phyloP scores from a whole-genome alignment of 1,284 basidiomycete species.

The Waitea zeae region DNA sequence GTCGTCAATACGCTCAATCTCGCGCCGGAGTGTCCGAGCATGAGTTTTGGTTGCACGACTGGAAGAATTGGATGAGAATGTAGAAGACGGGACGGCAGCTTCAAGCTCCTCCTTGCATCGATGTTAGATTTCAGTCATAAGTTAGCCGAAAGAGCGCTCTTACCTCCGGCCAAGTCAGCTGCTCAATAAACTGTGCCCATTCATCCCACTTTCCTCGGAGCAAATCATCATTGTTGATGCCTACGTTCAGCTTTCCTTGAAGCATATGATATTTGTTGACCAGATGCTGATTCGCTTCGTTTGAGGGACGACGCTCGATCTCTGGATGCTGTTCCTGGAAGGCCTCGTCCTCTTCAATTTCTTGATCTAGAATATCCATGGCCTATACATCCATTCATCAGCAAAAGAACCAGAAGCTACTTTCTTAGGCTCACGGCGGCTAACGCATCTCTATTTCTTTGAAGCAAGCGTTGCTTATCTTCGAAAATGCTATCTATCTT shows the following conservation, averaged over 20 bases:
- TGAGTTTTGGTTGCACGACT: conserved; percentile 33
- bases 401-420: neutral
- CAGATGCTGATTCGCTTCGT: conserved; percentile 64
- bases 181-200: conserved; percentile 60
- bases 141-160: conserved; percentile 5
- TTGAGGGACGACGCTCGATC: no score
- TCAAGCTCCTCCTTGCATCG: conserved; percentile 43
- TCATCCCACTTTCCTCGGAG: no score
- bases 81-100: conserved; percentile 48
- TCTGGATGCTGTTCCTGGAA: no score
- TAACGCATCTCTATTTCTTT: no score
- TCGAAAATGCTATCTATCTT: conserved; percentile 59
- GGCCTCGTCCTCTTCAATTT: conserved; percentile 77
- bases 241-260: no score
- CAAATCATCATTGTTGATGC: no score
- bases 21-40: conserved; percentile 58
- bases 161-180: conserved; percentile 64
- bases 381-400: conserved; percentile 28
- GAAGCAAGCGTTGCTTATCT: no score
- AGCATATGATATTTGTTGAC: conserved; percentile 53
- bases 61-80: conserved; percentile 19
- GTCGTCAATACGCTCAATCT: conserved; percentile 73
- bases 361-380: conserved; percentile 76
- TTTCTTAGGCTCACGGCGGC: no score
- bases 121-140: neutral